A percentile compares a stretch with the other conserved stretches of the same genome.
Conservation (phyloP, 2,329 filamentous ascomycete genomes). For the Aspergillus sp. region DNA sequence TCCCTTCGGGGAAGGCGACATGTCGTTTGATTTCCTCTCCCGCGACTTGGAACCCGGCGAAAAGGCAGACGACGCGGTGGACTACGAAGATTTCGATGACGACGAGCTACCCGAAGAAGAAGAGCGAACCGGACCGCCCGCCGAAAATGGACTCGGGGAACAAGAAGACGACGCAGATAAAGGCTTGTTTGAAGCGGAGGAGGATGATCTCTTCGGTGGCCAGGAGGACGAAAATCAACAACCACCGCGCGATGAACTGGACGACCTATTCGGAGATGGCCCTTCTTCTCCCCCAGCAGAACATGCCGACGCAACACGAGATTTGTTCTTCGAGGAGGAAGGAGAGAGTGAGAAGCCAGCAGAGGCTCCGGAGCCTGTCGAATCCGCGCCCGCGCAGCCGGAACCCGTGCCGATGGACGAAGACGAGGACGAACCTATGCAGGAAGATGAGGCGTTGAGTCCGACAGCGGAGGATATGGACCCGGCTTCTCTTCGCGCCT, state of each 20-base stretch:
- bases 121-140: slow-evolving; percentile 18
- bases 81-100: slow-evolving; percentile 89
- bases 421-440: slow-evolving; percentile 28
- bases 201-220: slow-evolving; percentile 38
- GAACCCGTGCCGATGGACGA: slow-evolving; percentile 29
- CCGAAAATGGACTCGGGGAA: slow-evolving; percentile 58
- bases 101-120: slow-evolving; percentile 77
- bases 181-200: slow-evolving; percentile 38
- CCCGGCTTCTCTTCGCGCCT: slow-evolving; percentile 43
- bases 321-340: slow-evolving; percentile 37
- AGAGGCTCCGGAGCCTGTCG: slow-evolving; percentile 1
- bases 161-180: slow-evolving; percentile 43
- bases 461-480: slow-evolving; percentile 44
- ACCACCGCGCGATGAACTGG: slow-evolving; percentile 42
- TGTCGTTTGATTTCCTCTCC: slow-evolving; percentile 43
- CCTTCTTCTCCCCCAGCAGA: slow-evolving; percentile 37
- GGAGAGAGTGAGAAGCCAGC: slow-evolving; percentile 20
- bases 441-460: slow-evolving; percentile 30
- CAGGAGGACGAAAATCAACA: slow-evolving; percentile 24
- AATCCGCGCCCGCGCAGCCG: slow-evolving; percentile 5
- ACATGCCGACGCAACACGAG: slow-evolving; percentile 33
- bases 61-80: slow-evolving; percentile 89
- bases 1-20: slow-evolving; percentile 32
- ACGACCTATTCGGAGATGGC: slow-evolving; percentile 52
- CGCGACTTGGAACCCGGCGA: slow-evolving; percentile 55